Conservation (phyloP, 2,329 filamentous ascomycete genomes). For the Monosporascus ibericus region DNA sequence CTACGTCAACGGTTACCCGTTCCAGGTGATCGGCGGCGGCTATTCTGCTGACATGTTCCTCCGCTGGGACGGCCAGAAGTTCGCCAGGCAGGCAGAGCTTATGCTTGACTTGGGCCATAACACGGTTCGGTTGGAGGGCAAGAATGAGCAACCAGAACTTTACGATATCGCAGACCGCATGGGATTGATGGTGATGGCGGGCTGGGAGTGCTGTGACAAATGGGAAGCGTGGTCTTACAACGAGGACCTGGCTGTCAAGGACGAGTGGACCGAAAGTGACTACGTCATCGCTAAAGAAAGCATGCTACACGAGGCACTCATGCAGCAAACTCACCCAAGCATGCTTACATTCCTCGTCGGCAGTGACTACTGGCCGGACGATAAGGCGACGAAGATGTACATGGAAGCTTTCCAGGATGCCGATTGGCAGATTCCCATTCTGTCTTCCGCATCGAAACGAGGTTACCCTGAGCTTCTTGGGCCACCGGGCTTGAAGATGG, state of each 20-base stretch:
- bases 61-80: conserved; percentile 44
- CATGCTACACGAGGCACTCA: conserved; percentile 53
- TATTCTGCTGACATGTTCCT: conserved; percentile 58
- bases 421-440: conserved; percentile 51
- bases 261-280: conserved; percentile 45
- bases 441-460: conserved; percentile 50
- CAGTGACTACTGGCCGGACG: conserved; percentile 59
- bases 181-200: conserved; percentile 56
- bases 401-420: conserved; percentile 40
- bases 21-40: conserved; percentile 55
- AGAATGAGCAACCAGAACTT: conserved; percentile 56
- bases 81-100: conserved; percentile 44
- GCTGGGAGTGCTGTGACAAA: conserved; percentile 64
- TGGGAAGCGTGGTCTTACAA: conserved; percentile 62
- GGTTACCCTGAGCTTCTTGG: conserved; percentile 47
- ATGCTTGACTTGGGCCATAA: conserved; percentile 57
- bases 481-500: conserved; percentile 59
- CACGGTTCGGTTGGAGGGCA: conserved; percentile 58
- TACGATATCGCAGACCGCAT: conserved; percentile 53
- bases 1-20: conserved; percentile 48
- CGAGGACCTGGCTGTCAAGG: conserved; percentile 37
- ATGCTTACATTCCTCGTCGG: conserved; percentile 54
- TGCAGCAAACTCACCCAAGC: conserved; percentile 55
- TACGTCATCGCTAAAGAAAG: conserved; percentile 47
- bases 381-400: conserved; percentile 48